A percentile compares a stretch with the other conserved stretches of the same genome.
Conservation (phyloP, 1,139 yeast genomes). For the Zygoascus sp. region DNA sequence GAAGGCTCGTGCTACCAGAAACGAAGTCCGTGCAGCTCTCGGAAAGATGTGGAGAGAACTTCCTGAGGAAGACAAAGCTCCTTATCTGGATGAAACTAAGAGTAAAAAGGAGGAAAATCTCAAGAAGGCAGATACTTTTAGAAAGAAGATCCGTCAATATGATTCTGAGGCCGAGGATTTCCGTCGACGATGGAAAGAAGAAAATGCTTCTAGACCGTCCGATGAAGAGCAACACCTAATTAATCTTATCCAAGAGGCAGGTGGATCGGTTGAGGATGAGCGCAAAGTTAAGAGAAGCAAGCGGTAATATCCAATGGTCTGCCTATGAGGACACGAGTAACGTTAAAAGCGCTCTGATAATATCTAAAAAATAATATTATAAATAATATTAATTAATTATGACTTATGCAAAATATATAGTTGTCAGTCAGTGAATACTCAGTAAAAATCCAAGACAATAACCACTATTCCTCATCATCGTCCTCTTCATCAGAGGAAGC, state of each 20-base stretch:
- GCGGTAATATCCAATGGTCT: no score
- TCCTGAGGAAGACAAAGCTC: conserved; percentile 37
- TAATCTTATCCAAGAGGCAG: conserved; percentile 15
- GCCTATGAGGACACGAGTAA: background rate
- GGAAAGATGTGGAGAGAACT: conserved; percentile 43
- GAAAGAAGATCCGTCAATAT: conserved; percentile 33
- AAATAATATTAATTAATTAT: background rate
- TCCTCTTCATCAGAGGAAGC: conserved; percentile 21
- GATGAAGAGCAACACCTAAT: conserved; percentile 32
- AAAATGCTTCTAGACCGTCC: conserved; percentile 34
- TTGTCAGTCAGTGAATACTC: no score
- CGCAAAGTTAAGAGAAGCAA: background rate
- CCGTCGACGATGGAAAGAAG: conserved; percentile 37
- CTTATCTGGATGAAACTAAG: conserved; percentile 36
- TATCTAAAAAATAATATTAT: background rate
- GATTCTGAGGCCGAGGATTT: conserved; percentile 40
- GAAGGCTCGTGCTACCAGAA: conserved; percentile 36
- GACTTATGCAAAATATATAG: conserved; percentile 6
- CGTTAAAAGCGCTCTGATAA: no score
- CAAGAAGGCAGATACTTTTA: conserved; percentile 34
- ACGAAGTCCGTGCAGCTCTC: conserved; percentile 41
- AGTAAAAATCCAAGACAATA: background rate
- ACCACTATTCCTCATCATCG: conserved; percentile 16
- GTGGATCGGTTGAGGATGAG: conserved; percentile 9
- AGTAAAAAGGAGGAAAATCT: conserved; percentile 35